These are phyloP conservation scores for Tolypocladium inflatum DNA, from an alignment of 2,329 filamentous ascomycete genomes.

Conservation along the genomic window DNA sequence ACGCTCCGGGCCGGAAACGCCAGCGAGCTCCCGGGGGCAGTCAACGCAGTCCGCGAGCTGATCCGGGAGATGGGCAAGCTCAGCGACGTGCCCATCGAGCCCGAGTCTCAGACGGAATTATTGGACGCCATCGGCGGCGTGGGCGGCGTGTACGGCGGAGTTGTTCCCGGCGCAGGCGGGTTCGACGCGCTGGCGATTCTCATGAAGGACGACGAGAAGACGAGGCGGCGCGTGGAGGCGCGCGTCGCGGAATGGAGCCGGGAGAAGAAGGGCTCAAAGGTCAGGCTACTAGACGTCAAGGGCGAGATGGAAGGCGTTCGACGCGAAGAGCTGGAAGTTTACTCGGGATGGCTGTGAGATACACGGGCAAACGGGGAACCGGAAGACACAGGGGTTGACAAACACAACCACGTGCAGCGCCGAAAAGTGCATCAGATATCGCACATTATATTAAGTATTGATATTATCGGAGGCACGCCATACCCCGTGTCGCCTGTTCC, in stretches of 20 bases:
- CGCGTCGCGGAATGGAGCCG: conserved; percentile 61
- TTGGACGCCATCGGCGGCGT: conserved; percentile 66
- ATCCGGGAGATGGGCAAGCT: conserved; percentile 68
- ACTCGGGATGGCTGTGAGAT: conserved; percentile 32
- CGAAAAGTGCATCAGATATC: too few relatives aligned
- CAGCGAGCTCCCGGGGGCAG: conserved; percentile 33
- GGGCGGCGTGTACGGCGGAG: conserved; percentile 77
- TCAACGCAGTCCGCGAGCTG: conserved; percentile 44
- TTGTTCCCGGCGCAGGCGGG: conserved; percentile 89
- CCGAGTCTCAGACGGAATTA: conserved; percentile 71
- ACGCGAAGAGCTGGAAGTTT: conserved; percentile 32
- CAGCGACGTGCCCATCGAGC: conserved; percentile 82
- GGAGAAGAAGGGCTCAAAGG: conserved; percentile 46
- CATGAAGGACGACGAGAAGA: conserved; percentile 61
- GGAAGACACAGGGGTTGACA: background rate
- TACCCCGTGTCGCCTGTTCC: background rate
- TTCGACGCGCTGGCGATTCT: conserved; percentile 83
- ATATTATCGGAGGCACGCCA: background rate
- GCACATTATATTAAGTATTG: background rate
- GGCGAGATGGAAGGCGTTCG: conserved; percentile 63
- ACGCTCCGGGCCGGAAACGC: conserved; percentile 46
- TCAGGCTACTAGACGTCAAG: conserved; percentile 59
- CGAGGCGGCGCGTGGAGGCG: conserved; percentile 47
- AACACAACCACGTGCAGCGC: too few relatives aligned
- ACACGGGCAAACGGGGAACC: too few relatives aligned